Evolutionary conservation across 768 basidiomycete genomes (phyloP).

Genomic region (Sarcodon sp.): DNA sequence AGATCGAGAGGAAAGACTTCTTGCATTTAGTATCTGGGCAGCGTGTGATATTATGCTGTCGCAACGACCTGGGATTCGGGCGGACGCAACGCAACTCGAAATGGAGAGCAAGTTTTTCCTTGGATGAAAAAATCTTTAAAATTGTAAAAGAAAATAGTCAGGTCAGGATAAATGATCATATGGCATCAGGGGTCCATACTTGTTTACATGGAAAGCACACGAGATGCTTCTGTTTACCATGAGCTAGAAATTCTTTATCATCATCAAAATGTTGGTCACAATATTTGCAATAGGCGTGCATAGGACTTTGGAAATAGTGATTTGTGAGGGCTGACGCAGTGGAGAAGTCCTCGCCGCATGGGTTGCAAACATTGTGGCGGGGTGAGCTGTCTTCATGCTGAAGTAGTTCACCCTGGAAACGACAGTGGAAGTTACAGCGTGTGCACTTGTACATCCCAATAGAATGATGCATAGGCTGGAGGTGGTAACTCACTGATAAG

Average conservation of each 20-base stretch:
- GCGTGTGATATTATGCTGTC: conserved; percentile 23
- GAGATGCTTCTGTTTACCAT: conserved; percentile 5
- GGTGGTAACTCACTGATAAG: too few relatives aligned
- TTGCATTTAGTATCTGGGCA: conserved; percentile 29
- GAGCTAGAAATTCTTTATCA: conserved; percentile 3
- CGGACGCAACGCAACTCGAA: neutral
- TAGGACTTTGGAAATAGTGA: conserved; percentile 10
- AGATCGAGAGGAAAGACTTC: conserved; percentile 31
- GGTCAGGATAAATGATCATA: neutral
- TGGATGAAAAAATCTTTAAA: neutral
- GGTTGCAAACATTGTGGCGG: conserved; percentile 7
- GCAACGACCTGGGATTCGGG: conserved; percentile 10
- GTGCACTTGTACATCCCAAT: too few relatives aligned
- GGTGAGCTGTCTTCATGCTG: conserved; percentile 7
- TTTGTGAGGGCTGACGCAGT: conserved; percentile 4
- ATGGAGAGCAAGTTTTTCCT: neutral
- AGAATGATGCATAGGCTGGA: too few relatives aligned
- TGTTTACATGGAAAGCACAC: conserved; percentile 2
- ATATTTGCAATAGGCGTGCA: conserved; percentile 8
- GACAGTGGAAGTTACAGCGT: too few relatives aligned
- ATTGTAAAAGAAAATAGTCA: too few relatives aligned
- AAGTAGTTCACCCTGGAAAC: neutral
- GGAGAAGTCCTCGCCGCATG: conserved; percentile 10
- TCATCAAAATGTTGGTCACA: conserved; percentile 5
- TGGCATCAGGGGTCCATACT: neutral